Evolutionary conservation across 495 filamentous ascomycete species (phyloP).

Genomic region (Lindgomyces ingoldianus): DNA sequence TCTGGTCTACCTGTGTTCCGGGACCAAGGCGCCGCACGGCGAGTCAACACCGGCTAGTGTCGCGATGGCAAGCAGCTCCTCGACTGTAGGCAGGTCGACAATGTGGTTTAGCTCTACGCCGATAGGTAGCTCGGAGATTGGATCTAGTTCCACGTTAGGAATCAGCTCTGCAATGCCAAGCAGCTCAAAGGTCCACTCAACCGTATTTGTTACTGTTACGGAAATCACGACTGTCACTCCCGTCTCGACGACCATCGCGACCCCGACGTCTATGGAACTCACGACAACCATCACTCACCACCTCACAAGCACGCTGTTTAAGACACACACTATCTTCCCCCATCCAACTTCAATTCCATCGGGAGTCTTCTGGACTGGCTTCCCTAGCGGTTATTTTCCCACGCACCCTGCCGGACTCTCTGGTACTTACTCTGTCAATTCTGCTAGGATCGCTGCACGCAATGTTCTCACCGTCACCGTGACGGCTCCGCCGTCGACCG

Average conservation of each 20-base stretch:
- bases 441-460: not conserved
- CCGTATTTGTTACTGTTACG: constrained; percentile 6
- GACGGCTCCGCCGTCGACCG: too few relatives aligned
- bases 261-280: not conserved
- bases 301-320: not conserved
- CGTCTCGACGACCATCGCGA: not conserved
- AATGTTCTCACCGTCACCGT: not conserved
- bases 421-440: too few relatives aligned
- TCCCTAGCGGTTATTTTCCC: not conserved
- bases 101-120: too few relatives aligned
- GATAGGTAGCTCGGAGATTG: too few relatives aligned
- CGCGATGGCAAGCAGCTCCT: not conserved
- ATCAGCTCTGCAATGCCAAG: not conserved
- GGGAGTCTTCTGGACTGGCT: not conserved
- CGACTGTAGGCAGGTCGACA: too few relatives aligned
- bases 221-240: constrained; percentile 9
- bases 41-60: not conserved
- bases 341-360: not conserved
- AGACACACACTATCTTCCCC: not conserved
- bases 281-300: not conserved
- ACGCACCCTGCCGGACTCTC: not conserved
- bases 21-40: not conserved
- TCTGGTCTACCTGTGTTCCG: constrained; percentile 3
- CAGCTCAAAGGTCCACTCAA: not conserved
- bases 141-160: too few relatives aligned